Conservation (phyloP, 2,329 filamentous ascomycete species). For the Pseudogymnoascus sp. region DNA sequence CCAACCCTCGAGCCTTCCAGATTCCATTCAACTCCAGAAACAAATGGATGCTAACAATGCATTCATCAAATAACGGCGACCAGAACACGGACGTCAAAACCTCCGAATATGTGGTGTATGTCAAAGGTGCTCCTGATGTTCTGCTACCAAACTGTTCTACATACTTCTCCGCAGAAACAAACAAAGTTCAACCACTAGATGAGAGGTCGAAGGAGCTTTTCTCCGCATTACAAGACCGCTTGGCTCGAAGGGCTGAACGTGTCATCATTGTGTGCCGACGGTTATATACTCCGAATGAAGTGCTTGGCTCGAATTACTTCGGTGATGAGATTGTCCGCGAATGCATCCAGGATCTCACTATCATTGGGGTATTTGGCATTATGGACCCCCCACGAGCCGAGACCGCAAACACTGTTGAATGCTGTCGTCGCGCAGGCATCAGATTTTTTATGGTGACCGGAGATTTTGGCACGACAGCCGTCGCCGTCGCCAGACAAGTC, state of each 20-base stretch:
- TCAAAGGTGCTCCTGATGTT: constrained; percentile 69
- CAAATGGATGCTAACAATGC: constrained; percentile 65
- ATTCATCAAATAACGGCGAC: constrained; percentile 37
- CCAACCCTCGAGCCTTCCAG: constrained; percentile 39
- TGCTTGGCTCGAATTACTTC: background rate
- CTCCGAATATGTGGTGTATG: constrained; percentile 51
- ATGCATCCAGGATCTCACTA: constrained; percentile 35
- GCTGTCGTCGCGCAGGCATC: constrained; percentile 58
- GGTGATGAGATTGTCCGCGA: background rate
- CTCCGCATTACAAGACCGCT: constrained; percentile 27
- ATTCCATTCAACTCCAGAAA: constrained; percentile 73
- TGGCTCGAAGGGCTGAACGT: background rate
- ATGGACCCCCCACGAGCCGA: constrained; percentile 50
- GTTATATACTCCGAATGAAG: background rate
- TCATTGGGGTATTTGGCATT: constrained; percentile 56
- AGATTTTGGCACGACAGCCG: constrained; percentile 66
- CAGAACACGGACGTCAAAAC: constrained; percentile 12
- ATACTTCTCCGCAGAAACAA: constrained; percentile 32
- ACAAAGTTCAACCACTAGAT: constrained; percentile 12
- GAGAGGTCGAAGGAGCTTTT: constrained; percentile 20
- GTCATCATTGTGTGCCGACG: background rate
- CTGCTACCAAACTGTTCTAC: constrained; percentile 52
- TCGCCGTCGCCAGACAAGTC: constrained; percentile 61
- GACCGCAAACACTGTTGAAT: constrained; percentile 46
- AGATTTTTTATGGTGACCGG: constrained; percentile 71